Evolutionary conservation across 306 rosid genomes (phyloP).

Genomic region (Prinsepia uniflora): DNA sequence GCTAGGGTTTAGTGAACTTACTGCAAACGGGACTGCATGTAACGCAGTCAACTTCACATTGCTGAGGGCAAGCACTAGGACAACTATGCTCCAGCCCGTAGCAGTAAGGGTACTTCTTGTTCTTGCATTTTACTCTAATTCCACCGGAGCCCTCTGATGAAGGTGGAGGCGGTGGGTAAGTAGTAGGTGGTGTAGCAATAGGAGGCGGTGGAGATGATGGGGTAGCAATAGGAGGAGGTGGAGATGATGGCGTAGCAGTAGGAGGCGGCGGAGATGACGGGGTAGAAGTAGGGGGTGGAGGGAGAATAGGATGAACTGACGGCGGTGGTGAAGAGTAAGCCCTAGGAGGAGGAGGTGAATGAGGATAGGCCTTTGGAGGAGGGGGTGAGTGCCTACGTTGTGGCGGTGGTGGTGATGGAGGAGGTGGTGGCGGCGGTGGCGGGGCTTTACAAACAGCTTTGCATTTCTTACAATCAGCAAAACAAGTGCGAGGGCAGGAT

Average conservation of each 20-base stretch:
- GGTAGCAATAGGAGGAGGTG: not conserved
- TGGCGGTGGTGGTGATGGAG: constrained; percentile 14
- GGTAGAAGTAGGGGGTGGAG: constrained; percentile 13
- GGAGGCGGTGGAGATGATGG: constrained; percentile 9
- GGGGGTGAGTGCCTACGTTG: not conserved
- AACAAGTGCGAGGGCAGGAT: constrained; percentile 32
- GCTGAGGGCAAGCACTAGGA: constrained; percentile 29
- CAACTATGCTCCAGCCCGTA: constrained; percentile 29
- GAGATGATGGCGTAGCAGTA: not conserved
- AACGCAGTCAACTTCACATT: constrained; percentile 33
- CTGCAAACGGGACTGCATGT: constrained; percentile 39
- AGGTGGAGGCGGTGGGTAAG: constrained; percentile 23
- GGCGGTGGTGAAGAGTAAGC: constrained; percentile 16
- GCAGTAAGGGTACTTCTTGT: constrained; percentile 22
- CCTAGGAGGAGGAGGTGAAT: no score
- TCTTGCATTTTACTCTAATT: constrained; percentile 28
- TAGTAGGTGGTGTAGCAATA: constrained; percentile 1
- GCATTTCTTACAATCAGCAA: constrained; percentile 31
- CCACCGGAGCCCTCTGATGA: constrained; percentile 1
- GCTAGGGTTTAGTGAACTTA: constrained; percentile 6
- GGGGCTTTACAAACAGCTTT: constrained; percentile 25
- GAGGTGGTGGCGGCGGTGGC: constrained; percentile 27
- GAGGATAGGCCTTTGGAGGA: no score
- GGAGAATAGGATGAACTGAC: not conserved
- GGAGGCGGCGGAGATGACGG: constrained; percentile 14